These are phyloP conservation scores for Mycosphaerella arachidis DNA, from an alignment of 2,329 filamentous ascomycete genomes.

Conservation along the genomic window DNA sequence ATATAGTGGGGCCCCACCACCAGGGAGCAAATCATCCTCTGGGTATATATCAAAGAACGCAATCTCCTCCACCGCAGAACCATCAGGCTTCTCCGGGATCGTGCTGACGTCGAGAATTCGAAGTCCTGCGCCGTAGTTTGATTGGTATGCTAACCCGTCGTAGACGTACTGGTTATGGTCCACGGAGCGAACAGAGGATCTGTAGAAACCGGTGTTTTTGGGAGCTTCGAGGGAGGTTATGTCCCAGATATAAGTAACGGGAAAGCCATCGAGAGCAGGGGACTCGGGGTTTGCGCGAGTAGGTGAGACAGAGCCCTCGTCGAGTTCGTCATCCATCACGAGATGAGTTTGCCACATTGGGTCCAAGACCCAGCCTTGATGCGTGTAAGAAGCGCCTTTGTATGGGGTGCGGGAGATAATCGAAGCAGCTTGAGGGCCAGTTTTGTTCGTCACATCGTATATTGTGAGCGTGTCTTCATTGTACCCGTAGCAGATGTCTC, in stretches of 20 bases:
- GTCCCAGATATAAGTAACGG: slow-evolving; percentile 52
- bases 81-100: slow-evolving; percentile 42
- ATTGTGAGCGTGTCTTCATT: slow-evolving; percentile 47
- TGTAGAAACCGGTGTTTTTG: slow-evolving; percentile 39
- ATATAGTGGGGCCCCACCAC: slow-evolving; percentile 29
- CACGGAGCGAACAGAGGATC: slow-evolving; percentile 32
- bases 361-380: slow-evolving; percentile 53
- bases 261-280: slow-evolving; percentile 37
- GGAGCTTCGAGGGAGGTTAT: slow-evolving; percentile 43
- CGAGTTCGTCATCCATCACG: slow-evolving; percentile 52
- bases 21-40: slow-evolving; percentile 46
- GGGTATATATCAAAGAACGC: slow-evolving; percentile 51
- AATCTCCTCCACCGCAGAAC: slow-evolving; percentile 44
- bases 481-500: slow-evolving; percentile 51
- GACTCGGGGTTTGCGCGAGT: slow-evolving; percentile 26
- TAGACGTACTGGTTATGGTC: slow-evolving; percentile 43
- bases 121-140: slow-evolving; percentile 36
- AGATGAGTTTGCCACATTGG: slow-evolving; percentile 44
- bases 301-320: slow-evolving; percentile 44
- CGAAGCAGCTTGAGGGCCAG: slow-evolving; percentile 23
- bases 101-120: slow-evolving; percentile 35
- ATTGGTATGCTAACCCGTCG: slow-evolving; percentile 36
- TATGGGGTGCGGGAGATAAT: slow-evolving; percentile 49
- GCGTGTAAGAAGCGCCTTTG: slow-evolving; percentile 48
- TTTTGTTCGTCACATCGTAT: slow-evolving; percentile 47